Conservation (phyloP, 2,329 filamentous ascomycete species). For the Alternaria postmessia region DNA sequence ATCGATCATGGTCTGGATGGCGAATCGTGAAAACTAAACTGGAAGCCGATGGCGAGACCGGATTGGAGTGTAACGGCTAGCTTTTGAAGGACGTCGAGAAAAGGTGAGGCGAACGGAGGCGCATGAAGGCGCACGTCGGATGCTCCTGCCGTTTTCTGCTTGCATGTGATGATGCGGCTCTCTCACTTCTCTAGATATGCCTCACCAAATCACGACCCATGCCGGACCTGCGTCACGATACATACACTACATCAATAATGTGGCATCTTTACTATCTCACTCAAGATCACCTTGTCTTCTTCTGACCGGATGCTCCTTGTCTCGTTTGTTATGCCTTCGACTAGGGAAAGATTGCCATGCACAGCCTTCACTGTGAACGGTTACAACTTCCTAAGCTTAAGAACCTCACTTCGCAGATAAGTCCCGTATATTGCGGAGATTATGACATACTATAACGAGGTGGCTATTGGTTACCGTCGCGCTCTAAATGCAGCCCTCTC, state of each 20-base stretch:
- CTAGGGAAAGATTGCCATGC: no score
- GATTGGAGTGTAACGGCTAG: neutral
- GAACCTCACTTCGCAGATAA: neutral
- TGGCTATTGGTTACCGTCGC: neutral
- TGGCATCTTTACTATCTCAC: neutral
- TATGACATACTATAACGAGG: no score
- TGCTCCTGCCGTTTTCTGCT: slow-evolving; percentile 7
- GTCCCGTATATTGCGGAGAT: neutral
- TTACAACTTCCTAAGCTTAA: neutral
- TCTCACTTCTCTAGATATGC: neutral
- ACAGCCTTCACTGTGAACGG: neutral
- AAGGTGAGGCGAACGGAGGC: slow-evolving; percentile 20
- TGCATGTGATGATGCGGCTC: slow-evolving; percentile 6
- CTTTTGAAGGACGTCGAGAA: neutral
- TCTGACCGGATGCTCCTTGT: neutral
- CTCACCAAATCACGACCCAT: neutral
- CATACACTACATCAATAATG: neutral
- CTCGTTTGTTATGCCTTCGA: neutral
- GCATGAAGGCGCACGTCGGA: slow-evolving; percentile 4
- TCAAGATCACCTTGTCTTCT: neutral
- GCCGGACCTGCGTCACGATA: neutral
- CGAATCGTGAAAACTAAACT: neutral
- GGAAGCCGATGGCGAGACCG: no score
- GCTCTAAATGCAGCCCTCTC: neutral
- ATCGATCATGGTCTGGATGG: slow-evolving; percentile 1